phyloP scores from a whole-genome alignment of 345 rosid species.

The Lepidium didymum region DNA sequence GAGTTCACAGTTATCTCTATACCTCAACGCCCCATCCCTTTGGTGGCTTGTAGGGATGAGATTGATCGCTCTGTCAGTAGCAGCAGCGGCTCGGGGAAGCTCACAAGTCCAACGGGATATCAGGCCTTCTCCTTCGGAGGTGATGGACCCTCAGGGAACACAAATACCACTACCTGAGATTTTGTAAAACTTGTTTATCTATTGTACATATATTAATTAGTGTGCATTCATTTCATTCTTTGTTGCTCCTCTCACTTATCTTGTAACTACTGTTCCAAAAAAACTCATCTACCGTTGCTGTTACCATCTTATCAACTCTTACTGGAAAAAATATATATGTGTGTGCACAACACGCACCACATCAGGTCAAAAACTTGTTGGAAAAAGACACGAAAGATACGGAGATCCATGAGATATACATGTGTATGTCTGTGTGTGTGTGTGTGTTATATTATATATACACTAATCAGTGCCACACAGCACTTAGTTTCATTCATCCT shows the following conservation, averaged over 20 bases:
- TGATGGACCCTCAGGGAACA: slow-evolving; percentile 20
- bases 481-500: background rate
- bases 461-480: background rate
- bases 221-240: slow-evolving; percentile 23
- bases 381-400: slow-evolving; percentile 3
- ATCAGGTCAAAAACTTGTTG: background rate
- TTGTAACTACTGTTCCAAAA: background rate
- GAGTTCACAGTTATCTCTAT: slow-evolving; percentile 60
- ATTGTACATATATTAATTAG: background rate
- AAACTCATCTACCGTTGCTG: background rate
- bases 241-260: slow-evolving; percentile 5
- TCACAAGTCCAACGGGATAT: slow-evolving; percentile 56
- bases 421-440: no score
- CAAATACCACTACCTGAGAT: background rate
- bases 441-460: no score
- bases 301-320: background rate
- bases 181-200: background rate
- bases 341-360: background rate
- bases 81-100: slow-evolving; percentile 59
- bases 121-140: slow-evolving; percentile 41
- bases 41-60: slow-evolving; percentile 60
- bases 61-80: slow-evolving; percentile 67
- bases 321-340: background rate
- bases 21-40: slow-evolving; percentile 74
- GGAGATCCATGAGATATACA: slow-evolving; percentile 9